Evolutionary conservation across 1,284 basidiomycete genomes (phyloP).

Genomic region (Fomitiporia mediterranea): DNA sequence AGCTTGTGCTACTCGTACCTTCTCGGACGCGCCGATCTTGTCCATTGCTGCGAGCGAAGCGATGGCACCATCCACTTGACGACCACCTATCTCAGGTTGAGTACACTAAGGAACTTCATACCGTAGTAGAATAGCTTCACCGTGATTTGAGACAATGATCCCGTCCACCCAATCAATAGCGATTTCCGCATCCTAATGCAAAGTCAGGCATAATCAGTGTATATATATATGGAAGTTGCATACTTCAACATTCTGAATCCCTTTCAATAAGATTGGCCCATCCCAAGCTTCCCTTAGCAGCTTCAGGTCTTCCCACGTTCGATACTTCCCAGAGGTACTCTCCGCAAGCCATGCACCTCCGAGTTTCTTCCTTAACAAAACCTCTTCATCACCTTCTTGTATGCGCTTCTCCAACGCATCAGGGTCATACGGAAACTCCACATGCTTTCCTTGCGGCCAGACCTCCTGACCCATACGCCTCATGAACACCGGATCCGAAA

Average conservation of each 20-base stretch:
- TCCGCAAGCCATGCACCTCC: slow-evolving; percentile 55
- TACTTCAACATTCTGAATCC: slow-evolving; percentile 49
- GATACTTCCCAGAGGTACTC: slow-evolving; percentile 52
- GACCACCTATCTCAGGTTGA: slow-evolving; percentile 46
- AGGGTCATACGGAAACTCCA: slow-evolving; percentile 56
- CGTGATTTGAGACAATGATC: slow-evolving; percentile 81
- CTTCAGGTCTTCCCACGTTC: slow-evolving; percentile 60
- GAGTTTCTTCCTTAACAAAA: slow-evolving; percentile 36
- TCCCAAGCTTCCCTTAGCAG: slow-evolving; percentile 65
- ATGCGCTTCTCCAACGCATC: slow-evolving; percentile 36
- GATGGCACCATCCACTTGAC: slow-evolving; percentile 78
- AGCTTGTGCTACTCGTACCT: slow-evolving; percentile 52
- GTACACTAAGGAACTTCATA: neutral
- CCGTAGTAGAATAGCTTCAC: slow-evolving; percentile 31
- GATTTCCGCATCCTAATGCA: slow-evolving; percentile 57
- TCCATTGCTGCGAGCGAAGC: slow-evolving; percentile 67
- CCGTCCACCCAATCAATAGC: slow-evolving; percentile 65
- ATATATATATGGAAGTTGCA: slow-evolving; percentile 26
- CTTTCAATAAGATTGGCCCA: slow-evolving; percentile 65
- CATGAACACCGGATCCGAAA: slow-evolving; percentile 73
- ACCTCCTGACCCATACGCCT: slow-evolving; percentile 39
- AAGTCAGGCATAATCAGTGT: slow-evolving; percentile 12
- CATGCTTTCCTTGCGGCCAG: slow-evolving; percentile 35
- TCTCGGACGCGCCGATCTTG: slow-evolving; percentile 51
- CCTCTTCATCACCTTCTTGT: slow-evolving; percentile 42